Percentiles rank a stretch among this genome's conserved stretches.
Evolutionary conservation across 2,329 filamentous ascomycete species (phyloP).

Genomic region (Ascochyta clinopodiicola): DNA sequence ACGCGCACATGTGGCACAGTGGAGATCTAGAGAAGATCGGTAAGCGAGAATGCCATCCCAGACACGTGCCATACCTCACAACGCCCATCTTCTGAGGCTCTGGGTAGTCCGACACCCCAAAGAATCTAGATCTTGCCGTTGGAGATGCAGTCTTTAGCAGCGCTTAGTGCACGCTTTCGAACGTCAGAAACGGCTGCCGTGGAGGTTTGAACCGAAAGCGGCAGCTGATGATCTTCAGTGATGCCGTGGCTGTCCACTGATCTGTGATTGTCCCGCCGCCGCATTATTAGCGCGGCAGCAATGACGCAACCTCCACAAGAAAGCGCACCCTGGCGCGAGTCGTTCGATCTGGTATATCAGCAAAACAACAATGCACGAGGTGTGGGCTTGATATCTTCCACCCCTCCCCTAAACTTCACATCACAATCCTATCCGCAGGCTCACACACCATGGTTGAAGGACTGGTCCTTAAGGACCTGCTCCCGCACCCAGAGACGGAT

Average conservation of each 20-base stretch:
- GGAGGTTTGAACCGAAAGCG: slow-evolving; percentile 7
- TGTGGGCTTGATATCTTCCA: not conserved
- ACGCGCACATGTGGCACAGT: not conserved
- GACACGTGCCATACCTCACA: slow-evolving; percentile 12
- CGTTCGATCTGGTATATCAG: slow-evolving; percentile 7
- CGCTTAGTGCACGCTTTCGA: slow-evolving; percentile 1
- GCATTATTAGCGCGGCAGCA: slow-evolving; percentile 12
- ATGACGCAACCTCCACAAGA: slow-evolving; percentile 26
- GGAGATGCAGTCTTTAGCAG: not conserved
- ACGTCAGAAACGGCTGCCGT: slow-evolving; percentile 3
- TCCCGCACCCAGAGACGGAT: slow-evolving; percentile 45
- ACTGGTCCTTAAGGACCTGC: slow-evolving; percentile 46
- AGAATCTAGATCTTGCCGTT: not conserved
- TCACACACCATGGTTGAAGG: slow-evolving; percentile 32
- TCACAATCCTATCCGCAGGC: not conserved
- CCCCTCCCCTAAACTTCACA: not conserved
- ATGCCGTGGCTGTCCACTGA: slow-evolving; percentile 20
- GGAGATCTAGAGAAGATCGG: slow-evolving; percentile 15
- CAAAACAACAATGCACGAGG: slow-evolving; percentile 15
- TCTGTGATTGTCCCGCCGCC: slow-evolving; percentile 20
- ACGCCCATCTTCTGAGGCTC: slow-evolving; percentile 3
- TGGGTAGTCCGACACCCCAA: not conserved
- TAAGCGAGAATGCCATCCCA: slow-evolving; percentile 23
- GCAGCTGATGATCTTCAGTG: slow-evolving; percentile 11
- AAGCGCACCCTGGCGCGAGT: slow-evolving; percentile 11